A percentile compares a stretch with the other conserved stretches of the same genome.
Conservation (phyloP, 2,329 filamentous ascomycete genomes). For the Microdochium nivale region DNA sequence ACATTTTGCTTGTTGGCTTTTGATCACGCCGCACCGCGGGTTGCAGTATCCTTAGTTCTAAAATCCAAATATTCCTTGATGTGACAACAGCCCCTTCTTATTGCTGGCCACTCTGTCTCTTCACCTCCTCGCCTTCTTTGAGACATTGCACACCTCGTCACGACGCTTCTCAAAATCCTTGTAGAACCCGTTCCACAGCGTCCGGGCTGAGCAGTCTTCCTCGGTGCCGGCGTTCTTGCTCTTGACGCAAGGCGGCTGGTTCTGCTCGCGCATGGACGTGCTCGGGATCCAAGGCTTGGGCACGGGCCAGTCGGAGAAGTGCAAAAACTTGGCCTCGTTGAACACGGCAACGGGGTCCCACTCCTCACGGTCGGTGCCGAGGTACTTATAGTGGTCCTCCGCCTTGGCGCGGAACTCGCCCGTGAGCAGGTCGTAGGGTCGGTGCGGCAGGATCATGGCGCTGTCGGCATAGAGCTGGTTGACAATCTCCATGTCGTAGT, state of each 20-base stretch:
- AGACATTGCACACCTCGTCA: neutral
- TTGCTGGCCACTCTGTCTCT: too few relatives aligned
- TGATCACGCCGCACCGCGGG: too few relatives aligned
- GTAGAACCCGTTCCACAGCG: constrained; percentile 25
- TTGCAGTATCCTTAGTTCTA: too few relatives aligned
- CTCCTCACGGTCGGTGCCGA: constrained; percentile 26
- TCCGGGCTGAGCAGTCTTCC: constrained; percentile 19
- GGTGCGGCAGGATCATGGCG: constrained; percentile 55
- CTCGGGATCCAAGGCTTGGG: constrained; percentile 45
- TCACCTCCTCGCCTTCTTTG: neutral
- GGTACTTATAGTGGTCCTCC: constrained; percentile 36
- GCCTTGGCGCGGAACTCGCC: constrained; percentile 46
- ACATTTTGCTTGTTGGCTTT: too few relatives aligned
- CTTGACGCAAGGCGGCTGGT: constrained; percentile 21
- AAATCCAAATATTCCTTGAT: too few relatives aligned
- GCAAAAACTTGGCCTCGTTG: constrained; percentile 55
- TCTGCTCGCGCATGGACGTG: constrained; percentile 13
- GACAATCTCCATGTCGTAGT: constrained; percentile 61
- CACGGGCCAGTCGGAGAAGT: constrained; percentile 65
- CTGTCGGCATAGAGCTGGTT: constrained; percentile 51
- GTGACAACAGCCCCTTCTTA: too few relatives aligned
- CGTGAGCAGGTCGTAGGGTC: constrained; percentile 50
- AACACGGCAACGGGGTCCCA: constrained; percentile 50
- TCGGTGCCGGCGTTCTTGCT: constrained; percentile 10
- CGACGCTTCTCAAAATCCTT: constrained; percentile 15